Conservation (phyloP, 1,284 basidiomycete species). For the Schizophyllum commune region DNA sequence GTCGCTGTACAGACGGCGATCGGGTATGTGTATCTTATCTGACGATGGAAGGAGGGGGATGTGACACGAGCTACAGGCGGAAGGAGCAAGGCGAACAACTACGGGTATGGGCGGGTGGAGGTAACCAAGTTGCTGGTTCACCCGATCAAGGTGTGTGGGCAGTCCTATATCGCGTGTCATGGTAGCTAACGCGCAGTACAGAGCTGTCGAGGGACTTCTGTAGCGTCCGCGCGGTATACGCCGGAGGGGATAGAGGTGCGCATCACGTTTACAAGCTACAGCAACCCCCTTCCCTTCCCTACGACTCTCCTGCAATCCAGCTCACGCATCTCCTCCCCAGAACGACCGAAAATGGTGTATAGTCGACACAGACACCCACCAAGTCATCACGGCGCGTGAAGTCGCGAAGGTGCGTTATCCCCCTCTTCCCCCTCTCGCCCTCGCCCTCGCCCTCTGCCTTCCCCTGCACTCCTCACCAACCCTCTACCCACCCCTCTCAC, state of each 20-base stretch:
- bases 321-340: conserved; percentile 30
- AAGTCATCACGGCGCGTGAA: conserved; percentile 59
- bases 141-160: conserved; percentile 44
- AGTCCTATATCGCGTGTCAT: neutral
- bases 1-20: no score
- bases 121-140: conserved; percentile 58
- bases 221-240: conserved; percentile 45
- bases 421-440: neutral
- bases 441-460: no score
- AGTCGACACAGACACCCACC: conserved; percentile 44
- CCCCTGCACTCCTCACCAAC: no score
- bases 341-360: conserved; percentile 66
- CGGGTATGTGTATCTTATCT: no score
- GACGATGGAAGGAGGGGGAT: no score
- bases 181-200: conserved; percentile 14
- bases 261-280: conserved; percentile 2
- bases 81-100: neutral
- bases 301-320: no score
- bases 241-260: conserved; percentile 59
- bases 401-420: conserved; percentile 41
- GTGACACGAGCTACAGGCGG: no score
- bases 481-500: no score
- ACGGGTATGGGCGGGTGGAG: neutral
- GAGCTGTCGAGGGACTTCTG: conserved; percentile 62
- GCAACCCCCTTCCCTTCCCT: neutral